Evolutionary conservation across 1,284 basidiomycete species (phyloP), one percentile per base, ranked within the genome.

Genomic region (Hymenochaete sp.): DNA sequence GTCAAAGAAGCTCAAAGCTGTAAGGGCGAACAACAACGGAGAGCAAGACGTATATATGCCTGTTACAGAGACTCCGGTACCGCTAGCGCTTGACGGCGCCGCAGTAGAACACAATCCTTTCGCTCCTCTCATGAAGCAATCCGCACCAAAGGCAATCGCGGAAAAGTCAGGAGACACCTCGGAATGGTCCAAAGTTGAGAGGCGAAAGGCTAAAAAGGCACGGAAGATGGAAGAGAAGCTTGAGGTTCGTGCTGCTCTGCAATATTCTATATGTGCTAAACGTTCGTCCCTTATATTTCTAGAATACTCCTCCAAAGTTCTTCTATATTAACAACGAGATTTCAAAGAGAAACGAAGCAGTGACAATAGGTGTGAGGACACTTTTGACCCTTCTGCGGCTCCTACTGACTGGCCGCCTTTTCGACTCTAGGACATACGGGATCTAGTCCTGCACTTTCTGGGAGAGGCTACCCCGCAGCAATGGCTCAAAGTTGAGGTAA

Each of bases 401-500:
- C 14, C 13, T 35, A 5, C 8, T 8, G 26, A 24, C 26, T 19
- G 4, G 22, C 32, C 29, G 35, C 27, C 40, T 33, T 33, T 45
- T 8, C n/a, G 10, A 57, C 32, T 21, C 35, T 32, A 93, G 90
- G 88, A 93, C 58, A 71, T 93, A 22, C 75, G 91, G 16, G 91
- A 95, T 57, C 68, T 95, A 25, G 72, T 84, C 3, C 64, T 95
- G 2, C 85, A 90, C 56, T 67, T 93, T 36, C 64, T 82, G n/a
- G 82, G 85, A 0, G 89, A 93, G 55, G 80, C 79, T 4, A 80
- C 83, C 19, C 80, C 82, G 2, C 82, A 85, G 0, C 77, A 78
- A 42, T 96, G 90, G 89, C 72, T 95, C 22, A 72, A 77, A 47
- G 74, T 92, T 33, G 83, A 92, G 62, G 90, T 89, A 42, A 36